Evolutionary conservation across 345 rosid genomes (phyloP).

Genomic region (Eucalyptus marginata): DNA sequence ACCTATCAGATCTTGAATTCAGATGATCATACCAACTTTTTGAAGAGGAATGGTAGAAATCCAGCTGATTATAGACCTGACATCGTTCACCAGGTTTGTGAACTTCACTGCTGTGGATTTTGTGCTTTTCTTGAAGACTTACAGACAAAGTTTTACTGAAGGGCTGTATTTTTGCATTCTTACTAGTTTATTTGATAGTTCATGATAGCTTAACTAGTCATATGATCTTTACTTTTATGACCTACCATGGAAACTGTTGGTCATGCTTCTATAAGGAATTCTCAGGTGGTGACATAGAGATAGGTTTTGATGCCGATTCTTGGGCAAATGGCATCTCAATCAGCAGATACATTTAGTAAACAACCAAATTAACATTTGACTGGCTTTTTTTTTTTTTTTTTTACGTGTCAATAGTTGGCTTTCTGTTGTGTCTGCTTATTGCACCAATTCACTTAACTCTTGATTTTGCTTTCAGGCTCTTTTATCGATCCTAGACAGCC

Average conservation of each 20-base stretch:
- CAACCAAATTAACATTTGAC: background rate
- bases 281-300: background rate
- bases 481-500: conserved; percentile 70
- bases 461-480: conserved; percentile 38
- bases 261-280: background rate
- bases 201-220: background rate
- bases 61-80: conserved; percentile 86
- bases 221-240: background rate
- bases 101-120: background rate
- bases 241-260: background rate
- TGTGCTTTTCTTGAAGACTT: background rate
- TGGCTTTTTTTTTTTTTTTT: background rate
- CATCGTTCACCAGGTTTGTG: conserved; percentile 68
- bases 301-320: background rate
- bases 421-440: background rate
- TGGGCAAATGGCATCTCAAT: background rate
- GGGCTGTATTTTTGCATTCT: background rate
- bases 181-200: background rate
- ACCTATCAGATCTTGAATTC: conserved; percentile 76
- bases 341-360: background rate
- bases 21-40: conserved; percentile 78
- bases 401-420: background rate
- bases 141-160: background rate
- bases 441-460: background rate
- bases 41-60: conserved; percentile 56